Evolutionary conservation across 2,329 filamentous ascomycete species (phyloP).

Genomic region (Microdochium nivale): DNA sequence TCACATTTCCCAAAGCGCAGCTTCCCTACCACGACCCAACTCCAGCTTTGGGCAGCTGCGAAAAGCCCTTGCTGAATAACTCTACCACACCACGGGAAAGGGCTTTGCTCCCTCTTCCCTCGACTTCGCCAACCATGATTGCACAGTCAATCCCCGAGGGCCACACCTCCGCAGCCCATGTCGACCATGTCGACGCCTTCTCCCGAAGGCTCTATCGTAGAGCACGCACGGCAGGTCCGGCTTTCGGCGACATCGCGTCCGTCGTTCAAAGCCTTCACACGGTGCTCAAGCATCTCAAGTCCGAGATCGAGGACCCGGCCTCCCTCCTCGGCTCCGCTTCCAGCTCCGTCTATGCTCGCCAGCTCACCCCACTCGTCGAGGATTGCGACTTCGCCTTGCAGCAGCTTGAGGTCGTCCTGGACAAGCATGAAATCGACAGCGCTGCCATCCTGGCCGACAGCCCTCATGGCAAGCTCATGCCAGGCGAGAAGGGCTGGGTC

Average conservation of each 20-base stretch:
- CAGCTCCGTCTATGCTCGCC: conserved; percentile 34
- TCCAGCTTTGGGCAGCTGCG: too few relatives aligned
- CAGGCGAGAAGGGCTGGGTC: conserved; percentile 21
- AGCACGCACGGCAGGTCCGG: conserved; percentile 36
- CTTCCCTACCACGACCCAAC: too few relatives aligned
- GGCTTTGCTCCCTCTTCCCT: conserved; percentile 3
- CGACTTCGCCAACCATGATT: conserved; percentile 16
- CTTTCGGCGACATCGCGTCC: conserved; percentile 39
- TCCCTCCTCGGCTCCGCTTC: conserved; percentile 40
- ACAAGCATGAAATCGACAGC: conserved; percentile 28
- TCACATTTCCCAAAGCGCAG: too few relatives aligned
- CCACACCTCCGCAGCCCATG: conserved; percentile 27
- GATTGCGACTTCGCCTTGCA: conserved; percentile 46
- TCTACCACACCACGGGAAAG: not conserved
- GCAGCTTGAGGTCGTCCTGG: conserved; percentile 44
- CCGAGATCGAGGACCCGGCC: conserved; percentile 47
- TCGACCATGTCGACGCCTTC: conserved; percentile 47
- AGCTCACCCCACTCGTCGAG: conserved; percentile 42
- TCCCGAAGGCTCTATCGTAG: conserved; percentile 47
- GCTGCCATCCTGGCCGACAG: conserved; percentile 12
- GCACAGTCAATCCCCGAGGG: conserved; percentile 6
- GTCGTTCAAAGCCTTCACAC: conserved; percentile 45
- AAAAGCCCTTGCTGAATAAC: not conserved
- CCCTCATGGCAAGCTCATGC: conserved; percentile 14
- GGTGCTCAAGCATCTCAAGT: conserved; percentile 47